Base-by-base conservation (phyloP, 345 rosid species). In the Hirschfeldia incana region DNA sequence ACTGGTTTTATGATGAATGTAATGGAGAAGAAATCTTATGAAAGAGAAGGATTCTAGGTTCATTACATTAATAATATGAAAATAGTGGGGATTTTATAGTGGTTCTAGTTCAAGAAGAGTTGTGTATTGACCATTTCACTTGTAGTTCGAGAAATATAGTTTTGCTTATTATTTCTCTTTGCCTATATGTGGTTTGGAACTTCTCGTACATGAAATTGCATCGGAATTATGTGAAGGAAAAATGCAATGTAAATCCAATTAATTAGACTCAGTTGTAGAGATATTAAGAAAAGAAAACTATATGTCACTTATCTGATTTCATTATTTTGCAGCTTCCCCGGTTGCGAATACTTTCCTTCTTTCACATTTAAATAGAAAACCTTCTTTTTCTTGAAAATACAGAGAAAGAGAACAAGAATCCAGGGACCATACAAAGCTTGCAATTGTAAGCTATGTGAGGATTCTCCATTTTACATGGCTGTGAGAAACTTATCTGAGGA, bases 391-490 rank as follows among this genome's bases (percentile, higher is more conserved):
- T 58, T 73, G 69, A 8, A 30, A 74, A 68, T 49, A 51, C 13
- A 62, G 53, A 62, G 7, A 49, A 37, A 49, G 17, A 6, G 78
- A 73, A 79, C 57, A 16, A 79, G 74, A 67, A 46, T 49, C 69
- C 13, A 73, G 16, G 82, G 82, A 79, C 78, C 78, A 68, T 34
- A 36, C 62, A 49, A 67, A 49, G 82, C 70, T 27, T 68, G 70
- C 8, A 16, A 28, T 11, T 69, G 49, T 64, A 29, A 39, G 44
- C 69, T 46, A 67, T 74, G 36, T 79, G 65, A 58, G 49, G 78
- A 72, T 74, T 79, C 82, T 68, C 82, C 78, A 79, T 74, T 61
- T 66, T 74, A 39, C 59, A 79, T 28, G 78, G 82, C 60, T 74
- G 75, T 49, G 65, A 73, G 70, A 49, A 27, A 70, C 65, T 12